Evolutionary conservation across 2,329 filamentous ascomycete species (phyloP), one percentile per base, ranked within the genome.

Genomic region (Diaporthe sp.): DNA sequence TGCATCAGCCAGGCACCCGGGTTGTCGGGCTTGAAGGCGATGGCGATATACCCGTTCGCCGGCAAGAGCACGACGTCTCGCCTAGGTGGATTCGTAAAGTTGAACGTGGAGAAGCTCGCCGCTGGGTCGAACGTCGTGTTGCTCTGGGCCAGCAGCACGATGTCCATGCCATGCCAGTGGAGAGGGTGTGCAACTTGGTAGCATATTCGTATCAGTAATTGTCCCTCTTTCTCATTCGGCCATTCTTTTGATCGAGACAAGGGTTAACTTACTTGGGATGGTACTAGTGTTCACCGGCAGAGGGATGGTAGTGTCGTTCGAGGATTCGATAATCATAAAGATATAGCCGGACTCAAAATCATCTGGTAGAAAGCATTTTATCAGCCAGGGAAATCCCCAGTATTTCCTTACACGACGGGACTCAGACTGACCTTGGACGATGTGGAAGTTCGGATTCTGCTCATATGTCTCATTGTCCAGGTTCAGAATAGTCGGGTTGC

Each of bases 1-100:
- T 86, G 84, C 77, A 85, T 79, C 42, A 85, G 75, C 84, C 84
- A 86, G 77, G 2, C 88, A 87, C 78, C 87, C 0, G 85, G 84
- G 75, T 86, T 86, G 68, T 86, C 84, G 2, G 81, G 79, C 62
- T 80, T 80, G 79, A 85, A 85, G 0, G 83, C 83, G 28, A 86
- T 78, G 22, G 85, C 81, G 57, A 86, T 77, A 46, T 83, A 84
- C 1, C 84, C 84, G 4, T 77, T 77, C 0, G 77, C 78, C 0
- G 84, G 84, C 51, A 86, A 75, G 8, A 82, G 80, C 13, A 82
- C 81, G 2, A 83, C 83, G 72, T 86, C 84, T 12, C 85, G 81
- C 49, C 84, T 81, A 3, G 82, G 80, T 0, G 85, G 84, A 44
- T 86, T 85, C 58, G 78, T 70, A 72, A 85, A 82, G 28, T 78